Evolutionary conservation across 805 yeast genomes (phyloP), one percentile per base, ranked within the genome.

Genomic region (Spathaspora gorwiae): DNA sequence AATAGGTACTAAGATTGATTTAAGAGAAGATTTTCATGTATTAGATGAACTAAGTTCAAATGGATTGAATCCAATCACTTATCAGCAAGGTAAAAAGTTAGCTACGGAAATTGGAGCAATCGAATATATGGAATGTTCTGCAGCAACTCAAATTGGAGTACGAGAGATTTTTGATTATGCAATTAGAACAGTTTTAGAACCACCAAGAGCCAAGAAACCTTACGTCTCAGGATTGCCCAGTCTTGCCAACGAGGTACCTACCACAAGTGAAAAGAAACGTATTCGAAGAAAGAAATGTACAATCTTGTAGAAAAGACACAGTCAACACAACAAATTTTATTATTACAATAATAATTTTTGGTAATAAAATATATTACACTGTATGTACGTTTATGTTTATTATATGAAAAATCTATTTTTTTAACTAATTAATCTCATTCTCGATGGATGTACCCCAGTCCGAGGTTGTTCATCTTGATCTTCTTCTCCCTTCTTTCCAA

Each of bases 1-100:
- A 44, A 84, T 90, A 29, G 97, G 97, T 44, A 90, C 97, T n/a
- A 90, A 90, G 64, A 69, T 83, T 15, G 97, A 90, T 70, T 70
- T 90, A 52, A 77, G 95, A 62, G 92, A 87, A 44, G 95, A 87
- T 58, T 83, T 82, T 39, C 87, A 82, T 53, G 79, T 83, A n/a
- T 67, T 83, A 53, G 84, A 79, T 53, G 86, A 83, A 48, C 74
- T 88, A 48, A 76, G 75, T 42, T 87, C 79, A 52, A 74, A 76
- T 52, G 79, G 84, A 35, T 70, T 73, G 50, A 75, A 76, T 45
- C 94, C 94, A 19, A 73, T 90, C 33, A 61, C 83, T 9, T 60
- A 62, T 33, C 67, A 75, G 26, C 88, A 87, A 56, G 95, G 92
- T 32, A 60, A 63, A 35, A 75, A 78, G 52, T 66, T 85, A 53